Evolutionary conservation across 2,329 filamentous ascomycete genomes (phyloP).

Genomic region (Colletotrichum melonis): DNA sequence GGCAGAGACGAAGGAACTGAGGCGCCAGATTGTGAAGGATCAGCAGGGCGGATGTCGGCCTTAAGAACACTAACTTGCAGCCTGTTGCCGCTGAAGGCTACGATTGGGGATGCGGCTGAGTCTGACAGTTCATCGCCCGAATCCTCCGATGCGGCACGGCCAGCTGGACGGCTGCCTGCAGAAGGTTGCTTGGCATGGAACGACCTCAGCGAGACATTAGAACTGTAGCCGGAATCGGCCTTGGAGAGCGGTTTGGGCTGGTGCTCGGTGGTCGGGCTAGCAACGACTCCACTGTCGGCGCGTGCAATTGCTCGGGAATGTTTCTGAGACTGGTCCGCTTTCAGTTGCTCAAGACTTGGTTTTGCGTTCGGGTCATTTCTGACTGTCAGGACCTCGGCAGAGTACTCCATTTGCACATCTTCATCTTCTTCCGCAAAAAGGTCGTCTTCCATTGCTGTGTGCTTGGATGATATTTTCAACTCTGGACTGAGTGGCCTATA

Average conservation of each 20-base stretch:
- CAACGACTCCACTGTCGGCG: constrained; percentile 62
- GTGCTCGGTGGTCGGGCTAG: constrained; percentile 56
- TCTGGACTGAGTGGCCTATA: constrained; percentile 44
- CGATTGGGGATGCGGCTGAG: constrained; percentile 14
- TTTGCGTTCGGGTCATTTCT: constrained; percentile 58
- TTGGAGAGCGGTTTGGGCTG: constrained; percentile 60
- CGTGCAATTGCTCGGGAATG: constrained; percentile 44
- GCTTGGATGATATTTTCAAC: constrained; percentile 59
- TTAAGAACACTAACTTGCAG: constrained; percentile 6
- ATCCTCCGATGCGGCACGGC: constrained; percentile 13
- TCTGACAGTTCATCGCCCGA: constrained; percentile 24
- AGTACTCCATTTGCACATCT: constrained; percentile 46
- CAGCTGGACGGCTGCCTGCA: background rate
- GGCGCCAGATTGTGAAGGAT: constrained; percentile 36
- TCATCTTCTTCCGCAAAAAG: constrained; percentile 60
- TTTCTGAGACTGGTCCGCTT: constrained; percentile 36
- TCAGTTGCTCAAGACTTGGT: constrained; percentile 41
- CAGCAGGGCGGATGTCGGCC: background rate
- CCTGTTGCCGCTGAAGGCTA: constrained; percentile 14
- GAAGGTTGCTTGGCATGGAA: constrained; percentile 50
- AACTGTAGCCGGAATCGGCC: constrained; percentile 72
- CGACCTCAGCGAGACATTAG: constrained; percentile 67
- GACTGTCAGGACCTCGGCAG: constrained; percentile 52
- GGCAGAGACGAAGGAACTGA: constrained; percentile 47
- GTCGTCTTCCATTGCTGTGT: constrained; percentile 59